A percentile compares a stretch with the other conserved stretches of the same genome.
These are phyloP conservation scores for Tuber microsphaerosporum DNA, from an alignment of 495 filamentous ascomycete genomes.

Conservation along the genomic window DNA sequence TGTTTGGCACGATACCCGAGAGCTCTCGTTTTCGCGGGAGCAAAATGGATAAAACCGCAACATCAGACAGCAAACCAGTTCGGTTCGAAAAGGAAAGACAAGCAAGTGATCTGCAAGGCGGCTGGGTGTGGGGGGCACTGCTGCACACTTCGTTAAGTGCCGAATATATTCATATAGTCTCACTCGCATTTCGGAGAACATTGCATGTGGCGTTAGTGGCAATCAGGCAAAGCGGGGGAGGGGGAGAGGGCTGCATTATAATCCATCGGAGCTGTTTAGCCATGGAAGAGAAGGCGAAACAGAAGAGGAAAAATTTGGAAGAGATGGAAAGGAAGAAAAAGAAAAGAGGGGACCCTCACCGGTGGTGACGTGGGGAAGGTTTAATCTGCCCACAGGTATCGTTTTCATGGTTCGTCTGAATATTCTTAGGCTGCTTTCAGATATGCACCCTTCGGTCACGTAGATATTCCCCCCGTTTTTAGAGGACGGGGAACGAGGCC, in stretches of 20 bases:
- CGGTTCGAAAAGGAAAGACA: neutral
- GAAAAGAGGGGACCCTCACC: neutral
- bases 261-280: neutral
- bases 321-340: neutral
- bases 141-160: neutral
- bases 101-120: neutral
- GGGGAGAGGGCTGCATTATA: neutral
- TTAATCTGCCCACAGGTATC: neutral
- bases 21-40: neutral
- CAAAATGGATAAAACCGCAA: neutral
- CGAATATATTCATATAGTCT: neutral
- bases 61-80: neutral
- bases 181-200: neutral
- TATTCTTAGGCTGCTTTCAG: neutral
- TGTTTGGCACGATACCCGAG: neutral
- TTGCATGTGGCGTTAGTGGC: neutral
- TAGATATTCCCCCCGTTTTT: neutral
- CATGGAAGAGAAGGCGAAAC: neutral
- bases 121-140: neutral
- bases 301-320: neutral
- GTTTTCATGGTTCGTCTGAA: neutral
- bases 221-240: neutral
- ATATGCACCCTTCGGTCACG: neutral
- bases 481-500: neutral
- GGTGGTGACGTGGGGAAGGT: neutral